Evolutionary conservation across 163 green algal species (phyloP).

Genomic region (Volvox carteri): DNA sequence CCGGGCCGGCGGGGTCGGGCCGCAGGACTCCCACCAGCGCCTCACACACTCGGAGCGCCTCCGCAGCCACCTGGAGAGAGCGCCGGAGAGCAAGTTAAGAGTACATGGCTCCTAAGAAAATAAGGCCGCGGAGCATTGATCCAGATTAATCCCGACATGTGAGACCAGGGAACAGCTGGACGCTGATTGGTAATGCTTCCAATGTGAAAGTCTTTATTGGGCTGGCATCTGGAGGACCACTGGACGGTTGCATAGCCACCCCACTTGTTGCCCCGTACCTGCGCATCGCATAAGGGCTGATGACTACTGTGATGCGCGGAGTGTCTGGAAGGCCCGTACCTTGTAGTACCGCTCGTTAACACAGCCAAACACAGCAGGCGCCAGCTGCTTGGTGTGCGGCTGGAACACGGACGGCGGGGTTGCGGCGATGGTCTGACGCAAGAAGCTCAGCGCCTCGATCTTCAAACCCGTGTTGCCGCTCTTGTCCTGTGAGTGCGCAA

Average conservation of each 20-base stretch:
- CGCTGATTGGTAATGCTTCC: no score
- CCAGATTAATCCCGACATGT: no score
- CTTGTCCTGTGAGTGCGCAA: conserved; percentile 79
- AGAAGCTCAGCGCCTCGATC: conserved; percentile 93
- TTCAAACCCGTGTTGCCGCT: conserved; percentile 81
- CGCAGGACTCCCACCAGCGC: conserved; percentile 76
- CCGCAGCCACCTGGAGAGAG: conserved; percentile 75
- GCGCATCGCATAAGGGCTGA: no score
- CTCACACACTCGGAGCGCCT: conserved; percentile 88
- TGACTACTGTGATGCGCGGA: no score
- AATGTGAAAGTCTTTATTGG: no score
- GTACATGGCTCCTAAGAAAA: no score
- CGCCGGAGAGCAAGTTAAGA: background rate
- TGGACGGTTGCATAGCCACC: no score
- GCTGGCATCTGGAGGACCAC: no score
- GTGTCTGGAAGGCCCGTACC: conserved; percentile 57
- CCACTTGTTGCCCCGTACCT: no score
- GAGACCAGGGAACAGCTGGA: no score
- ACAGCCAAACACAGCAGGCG: conserved; percentile 72
- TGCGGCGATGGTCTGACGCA: conserved; percentile 78
- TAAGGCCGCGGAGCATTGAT: no score
- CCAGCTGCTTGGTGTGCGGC: conserved; percentile 75
- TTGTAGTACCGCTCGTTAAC: conserved; percentile 95
- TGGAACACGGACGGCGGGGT: conserved; percentile 77
- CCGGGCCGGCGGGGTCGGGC: conserved; percentile 33